Percentiles rank a stretch among this genome's conserved stretches.
Conservation (phyloP, 1,284 basidiomycete species). For the Ceratobasidium sp. region DNA sequence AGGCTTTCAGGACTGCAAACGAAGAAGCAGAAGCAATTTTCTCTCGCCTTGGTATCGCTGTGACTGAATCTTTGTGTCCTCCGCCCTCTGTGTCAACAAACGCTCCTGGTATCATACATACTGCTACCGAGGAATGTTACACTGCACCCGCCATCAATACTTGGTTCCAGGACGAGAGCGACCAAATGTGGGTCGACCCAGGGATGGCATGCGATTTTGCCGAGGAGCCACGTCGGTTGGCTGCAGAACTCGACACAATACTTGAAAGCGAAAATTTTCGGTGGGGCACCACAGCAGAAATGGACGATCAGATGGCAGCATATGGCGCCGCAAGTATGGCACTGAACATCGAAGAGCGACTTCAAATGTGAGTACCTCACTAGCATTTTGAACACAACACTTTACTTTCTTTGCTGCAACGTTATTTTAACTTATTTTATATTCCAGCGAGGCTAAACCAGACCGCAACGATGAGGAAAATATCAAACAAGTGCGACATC, state of each 20-base stretch:
- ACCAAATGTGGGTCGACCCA: neutral
- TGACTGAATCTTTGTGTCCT: neutral
- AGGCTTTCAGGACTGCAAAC: slow-evolving; percentile 31
- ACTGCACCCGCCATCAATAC: neutral
- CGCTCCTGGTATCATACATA: neutral
- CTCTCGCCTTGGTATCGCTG: neutral
- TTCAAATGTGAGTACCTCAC: neutral
- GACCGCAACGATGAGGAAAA: neutral
- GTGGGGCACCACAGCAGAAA: neutral
- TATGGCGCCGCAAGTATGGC: slow-evolving; percentile 7
- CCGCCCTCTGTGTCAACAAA: neutral
- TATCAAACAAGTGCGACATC: neutral
- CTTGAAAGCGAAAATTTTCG: neutral
- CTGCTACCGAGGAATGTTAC: neutral
- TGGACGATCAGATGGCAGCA: slow-evolving; percentile 14
- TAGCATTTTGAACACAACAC: no score
- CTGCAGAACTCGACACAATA: neutral
- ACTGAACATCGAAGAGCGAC: slow-evolving; percentile 12
- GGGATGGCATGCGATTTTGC: neutral
- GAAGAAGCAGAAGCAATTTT: slow-evolving; percentile 33
- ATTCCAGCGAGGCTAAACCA: neutral
- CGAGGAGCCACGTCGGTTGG: neutral
- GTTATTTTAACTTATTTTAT: neutral
- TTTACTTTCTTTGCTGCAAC: neutral
- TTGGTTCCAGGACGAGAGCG: neutral